Base-by-base conservation (phyloP, 306 rosid genomes). In the Prunus padus region DNA sequence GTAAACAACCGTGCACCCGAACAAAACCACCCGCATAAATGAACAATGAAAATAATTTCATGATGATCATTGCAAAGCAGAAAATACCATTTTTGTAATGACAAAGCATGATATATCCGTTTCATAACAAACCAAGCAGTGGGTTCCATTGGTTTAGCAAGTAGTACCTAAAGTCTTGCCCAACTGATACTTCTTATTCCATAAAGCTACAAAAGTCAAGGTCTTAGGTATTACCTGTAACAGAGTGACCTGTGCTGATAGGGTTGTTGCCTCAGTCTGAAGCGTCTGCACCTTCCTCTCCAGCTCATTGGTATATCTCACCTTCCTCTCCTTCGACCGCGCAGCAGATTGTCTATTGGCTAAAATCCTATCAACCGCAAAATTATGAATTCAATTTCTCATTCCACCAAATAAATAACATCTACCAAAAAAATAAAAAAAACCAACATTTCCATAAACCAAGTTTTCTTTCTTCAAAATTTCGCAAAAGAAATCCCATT, bases 301-400 rank as follows among this genome's bases (percentile, higher is more conserved):
- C 84, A 95, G 79, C 82, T 95, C 99, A 69, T 73, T 85, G 7
- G 97, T 91, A 71, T 95, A 95, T 12, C 96, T 91, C 42, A 87
- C 81, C 76, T 95, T 95, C 80, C 99, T 89, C 93, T 95, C 99
- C 88, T 95, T 95, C 1, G 99, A 95, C 67, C 99, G 81, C 5
- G 99, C 97, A 9, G 99, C 99, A 8, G 99, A 95, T 85, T 92
- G 97, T 74, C 99, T 87, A 63, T 95, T 95, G 3, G 97, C 97
- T 50, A 92, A 94, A 76, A 95, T 90, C 93, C 99, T 95, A 68
- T 71, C 67, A 54, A 65, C 71, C 62, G 31, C 61, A 75, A 54
- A 55, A 12, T 8, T 13, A 23, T 31, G 74, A 46, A 52, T 12
- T 63, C 65, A 52, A 67, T 54, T 69, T 44, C 80, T 40, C 76